Evolutionary conservation across 805 yeast genomes (phyloP).

Genomic region (Yarrowia yakushimensis): DNA sequence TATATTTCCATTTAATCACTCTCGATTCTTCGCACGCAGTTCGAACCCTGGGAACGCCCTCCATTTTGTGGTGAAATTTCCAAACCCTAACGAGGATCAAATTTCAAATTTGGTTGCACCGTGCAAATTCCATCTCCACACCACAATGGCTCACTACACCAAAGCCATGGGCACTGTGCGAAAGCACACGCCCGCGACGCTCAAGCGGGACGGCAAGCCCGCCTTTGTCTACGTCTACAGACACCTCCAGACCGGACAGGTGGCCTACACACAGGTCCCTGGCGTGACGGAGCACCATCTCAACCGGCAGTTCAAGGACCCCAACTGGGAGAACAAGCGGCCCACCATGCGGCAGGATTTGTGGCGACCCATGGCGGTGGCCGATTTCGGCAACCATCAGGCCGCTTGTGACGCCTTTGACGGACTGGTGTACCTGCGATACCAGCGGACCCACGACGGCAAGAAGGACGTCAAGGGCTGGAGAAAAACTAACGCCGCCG

Average conservation of each 20-base stretch:
- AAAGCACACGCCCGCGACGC: conserved; percentile 18
- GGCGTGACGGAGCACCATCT: conserved; percentile 48
- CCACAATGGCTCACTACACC: conserved; percentile 2
- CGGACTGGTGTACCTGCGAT: conserved; percentile 68
- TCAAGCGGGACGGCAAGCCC: conserved; percentile 17
- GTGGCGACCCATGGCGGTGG: conserved; percentile 89
- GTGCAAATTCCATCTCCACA: not conserved
- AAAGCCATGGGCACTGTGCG: conserved; percentile 25
- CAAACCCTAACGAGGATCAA: conserved; percentile 6
- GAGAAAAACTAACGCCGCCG: conserved; percentile 70
- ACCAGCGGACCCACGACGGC: conserved; percentile 63
- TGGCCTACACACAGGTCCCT: conserved; percentile 81
- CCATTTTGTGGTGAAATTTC: no score
- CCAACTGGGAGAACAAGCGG: conserved; percentile 84
- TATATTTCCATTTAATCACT: no score
- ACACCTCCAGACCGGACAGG: conserved; percentile 86
- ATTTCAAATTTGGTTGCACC: not conserved
- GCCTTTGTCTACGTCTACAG: conserved; percentile 83
- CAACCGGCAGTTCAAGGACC: conserved; percentile 67
- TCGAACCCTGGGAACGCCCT: not conserved
- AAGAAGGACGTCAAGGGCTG: conserved; percentile 56
- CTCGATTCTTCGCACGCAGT: no score
- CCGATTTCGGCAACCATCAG: conserved; percentile 57
- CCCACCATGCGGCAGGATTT: conserved; percentile 80
- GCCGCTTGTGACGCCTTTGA: conserved; percentile 69